These are phyloP conservation scores for Pholiota adiposa DNA, from an alignment of 1,284 basidiomycete species.

Conservation along the genomic window DNA sequence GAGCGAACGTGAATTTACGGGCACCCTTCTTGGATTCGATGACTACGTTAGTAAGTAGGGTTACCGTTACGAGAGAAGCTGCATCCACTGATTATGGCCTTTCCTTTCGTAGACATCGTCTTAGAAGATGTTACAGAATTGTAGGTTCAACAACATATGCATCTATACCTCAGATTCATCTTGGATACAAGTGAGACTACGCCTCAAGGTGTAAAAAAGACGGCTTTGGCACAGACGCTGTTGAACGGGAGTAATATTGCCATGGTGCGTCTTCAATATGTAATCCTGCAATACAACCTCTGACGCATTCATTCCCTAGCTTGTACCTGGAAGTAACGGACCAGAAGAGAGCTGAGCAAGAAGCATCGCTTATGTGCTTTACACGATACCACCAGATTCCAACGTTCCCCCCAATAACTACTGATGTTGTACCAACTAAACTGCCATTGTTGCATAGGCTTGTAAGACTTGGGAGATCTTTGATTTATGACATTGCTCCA, in stretches of 20 bases:
- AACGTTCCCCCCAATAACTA: neutral
- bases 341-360: conserved; percentile 44
- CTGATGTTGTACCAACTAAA: conserved; percentile 1
- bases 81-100: neutral
- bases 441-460: too few species aligned
- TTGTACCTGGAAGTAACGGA: conserved; percentile 81
- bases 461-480: too few species aligned
- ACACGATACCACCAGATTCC: neutral
- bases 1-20: conserved; percentile 93
- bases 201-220: conserved; percentile 82
- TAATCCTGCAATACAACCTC: neutral
- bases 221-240: conserved; percentile 87
- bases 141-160: conserved; percentile 45
- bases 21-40: conserved; percentile 96
- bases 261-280: conserved; percentile 66
- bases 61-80: neutral
- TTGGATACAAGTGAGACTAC: conserved; percentile 75
- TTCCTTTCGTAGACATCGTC: conserved; percentile 83
- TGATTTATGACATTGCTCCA: too few species aligned
- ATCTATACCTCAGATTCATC: neutral
- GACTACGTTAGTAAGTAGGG: conserved; percentile 96
- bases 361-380: neutral
- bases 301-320: conserved; percentile 40
- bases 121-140: conserved; percentile 97
- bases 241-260: conserved; percentile 98